phyloP scores from a whole-genome alignment of 2,329 filamentous ascomycete genomes.

The Xylaria digitata region DNA sequence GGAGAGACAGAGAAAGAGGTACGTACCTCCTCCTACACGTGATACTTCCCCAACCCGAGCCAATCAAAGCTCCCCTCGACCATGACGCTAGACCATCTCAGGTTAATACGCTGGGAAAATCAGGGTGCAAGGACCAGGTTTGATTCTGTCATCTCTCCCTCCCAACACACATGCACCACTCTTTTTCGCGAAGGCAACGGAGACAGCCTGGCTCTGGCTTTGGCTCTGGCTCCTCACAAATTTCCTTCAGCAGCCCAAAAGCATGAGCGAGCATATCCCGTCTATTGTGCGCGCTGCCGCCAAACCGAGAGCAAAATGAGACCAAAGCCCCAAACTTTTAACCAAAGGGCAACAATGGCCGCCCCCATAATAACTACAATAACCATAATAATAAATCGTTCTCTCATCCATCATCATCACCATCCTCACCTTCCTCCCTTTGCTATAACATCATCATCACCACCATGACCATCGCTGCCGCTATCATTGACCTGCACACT shows the following conservation, averaged over 20 bases:
- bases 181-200: slow-evolving; percentile 44
- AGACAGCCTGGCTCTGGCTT: slow-evolving; percentile 43
- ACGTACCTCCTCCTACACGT: slow-evolving; percentile 35
- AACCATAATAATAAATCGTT: slow-evolving; percentile 50
- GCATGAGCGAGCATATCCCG: slow-evolving; percentile 46
- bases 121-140: slow-evolving; percentile 36
- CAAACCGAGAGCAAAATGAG: slow-evolving; percentile 51
- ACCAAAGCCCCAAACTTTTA: slow-evolving; percentile 52
- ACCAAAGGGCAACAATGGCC: slow-evolving; percentile 51
- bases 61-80: slow-evolving; percentile 21
- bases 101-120: slow-evolving; percentile 29
- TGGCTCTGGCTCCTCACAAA: slow-evolving; percentile 45
- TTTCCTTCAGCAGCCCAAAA: slow-evolving; percentile 46
- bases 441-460: slow-evolving; percentile 35
- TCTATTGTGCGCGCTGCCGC: slow-evolving; percentile 48
- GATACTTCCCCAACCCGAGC: slow-evolving; percentile 5
- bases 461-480: slow-evolving; percentile 34
- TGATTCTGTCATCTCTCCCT: slow-evolving; percentile 37
- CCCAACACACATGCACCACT: slow-evolving; percentile 39
- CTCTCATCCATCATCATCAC: slow-evolving; percentile 42
- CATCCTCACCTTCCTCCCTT: slow-evolving; percentile 33
- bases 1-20: slow-evolving; percentile 1
- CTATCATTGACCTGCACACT: slow-evolving; percentile 32
- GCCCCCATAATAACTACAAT: slow-evolving; percentile 48
- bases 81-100: slow-evolving; percentile 15